Evolutionary conservation across 768 basidiomycete genomes (phyloP).

Genomic region (Lactarius hatsudake): DNA sequence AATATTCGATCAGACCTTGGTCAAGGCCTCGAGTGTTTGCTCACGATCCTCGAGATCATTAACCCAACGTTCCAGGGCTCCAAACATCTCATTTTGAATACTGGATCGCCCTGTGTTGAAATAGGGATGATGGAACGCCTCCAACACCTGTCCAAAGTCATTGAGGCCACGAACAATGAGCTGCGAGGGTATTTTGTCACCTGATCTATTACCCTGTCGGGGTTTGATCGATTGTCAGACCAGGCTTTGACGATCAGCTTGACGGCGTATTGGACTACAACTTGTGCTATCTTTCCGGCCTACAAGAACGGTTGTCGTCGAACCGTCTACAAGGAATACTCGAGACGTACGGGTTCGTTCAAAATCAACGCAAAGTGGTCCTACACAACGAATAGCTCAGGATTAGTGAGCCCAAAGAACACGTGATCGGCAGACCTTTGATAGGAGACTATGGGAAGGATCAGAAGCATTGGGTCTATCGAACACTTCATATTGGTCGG

Average conservation of each 20-base stretch:
- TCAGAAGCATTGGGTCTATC: constrained; percentile 64
- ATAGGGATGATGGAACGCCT: constrained; percentile 71
- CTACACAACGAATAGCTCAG: constrained; percentile 32
- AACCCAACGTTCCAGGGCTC: constrained; percentile 53
- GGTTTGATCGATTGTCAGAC: constrained; percentile 45
- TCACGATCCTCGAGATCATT: constrained; percentile 46
- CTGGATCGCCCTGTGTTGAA: constrained; percentile 51
- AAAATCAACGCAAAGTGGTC: constrained; percentile 71
- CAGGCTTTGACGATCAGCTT: constrained; percentile 59
- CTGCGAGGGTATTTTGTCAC: constrained; percentile 31
- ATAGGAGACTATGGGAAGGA: constrained; percentile 69
- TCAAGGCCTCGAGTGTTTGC: constrained; percentile 47
- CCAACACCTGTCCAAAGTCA: constrained; percentile 41
- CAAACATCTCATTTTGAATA: constrained; percentile 61
- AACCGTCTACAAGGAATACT: background rate
- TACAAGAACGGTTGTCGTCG: background rate
- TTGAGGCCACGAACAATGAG: background rate
- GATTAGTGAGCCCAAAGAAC: background rate
- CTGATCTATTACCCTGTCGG: constrained; percentile 45
- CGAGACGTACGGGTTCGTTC: constrained; percentile 50
- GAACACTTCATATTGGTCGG: constrained; percentile 72
- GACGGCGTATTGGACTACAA: constrained; percentile 62
- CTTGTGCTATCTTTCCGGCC: constrained; percentile 67
- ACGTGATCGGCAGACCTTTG: constrained; percentile 42
- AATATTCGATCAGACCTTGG: constrained; percentile 42